Evolutionary conservation across 2,329 filamentous ascomycete species (phyloP).

Genomic region (Exophiala xenobiotica): DNA sequence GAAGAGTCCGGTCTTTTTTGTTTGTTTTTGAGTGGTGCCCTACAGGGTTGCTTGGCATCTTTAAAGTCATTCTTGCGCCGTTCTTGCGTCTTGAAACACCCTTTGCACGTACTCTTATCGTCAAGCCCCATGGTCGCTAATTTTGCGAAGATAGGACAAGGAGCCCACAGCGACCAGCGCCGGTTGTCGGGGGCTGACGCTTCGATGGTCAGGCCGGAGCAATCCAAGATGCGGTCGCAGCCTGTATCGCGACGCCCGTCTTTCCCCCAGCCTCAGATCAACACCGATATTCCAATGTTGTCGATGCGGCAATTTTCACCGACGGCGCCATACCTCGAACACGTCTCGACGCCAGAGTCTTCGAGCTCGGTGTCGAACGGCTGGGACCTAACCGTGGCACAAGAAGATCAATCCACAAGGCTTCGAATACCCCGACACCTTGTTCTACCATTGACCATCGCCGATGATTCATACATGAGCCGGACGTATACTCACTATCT

Average conservation of each 20-base stretch:
- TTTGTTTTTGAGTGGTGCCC: not conserved
- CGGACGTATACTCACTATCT: constrained; percentile 23
- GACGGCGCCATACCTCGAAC: constrained; percentile 11
- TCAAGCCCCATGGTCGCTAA: too few relatives aligned
- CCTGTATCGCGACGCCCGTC: not conserved
- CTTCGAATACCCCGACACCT: constrained; percentile 22
- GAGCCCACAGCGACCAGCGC: too few relatives aligned
- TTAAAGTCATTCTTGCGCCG: too few relatives aligned
- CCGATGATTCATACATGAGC: constrained; percentile 23
- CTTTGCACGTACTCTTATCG: too few relatives aligned
- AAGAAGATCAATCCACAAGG: constrained; percentile 13
- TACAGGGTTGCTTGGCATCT: too few relatives aligned
- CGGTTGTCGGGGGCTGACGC: not conserved
- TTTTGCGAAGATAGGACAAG: too few relatives aligned
- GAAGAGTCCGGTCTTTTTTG: too few relatives aligned
- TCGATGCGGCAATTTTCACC: not conserved
- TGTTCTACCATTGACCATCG: constrained; percentile 18
- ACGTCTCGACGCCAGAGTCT: not conserved
- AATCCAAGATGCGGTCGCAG: not conserved
- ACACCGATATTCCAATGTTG: constrained; percentile 6
- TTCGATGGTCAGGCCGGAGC: not conserved
- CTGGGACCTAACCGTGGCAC: constrained; percentile 21
- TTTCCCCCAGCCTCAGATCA: not conserved
- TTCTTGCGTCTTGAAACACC: too few relatives aligned
- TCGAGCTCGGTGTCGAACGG: not conserved